These are phyloP conservation scores for Xylaria hypoxylon DNA, from an alignment of 2,329 filamentous ascomycete genomes.

Conservation along the genomic window DNA sequence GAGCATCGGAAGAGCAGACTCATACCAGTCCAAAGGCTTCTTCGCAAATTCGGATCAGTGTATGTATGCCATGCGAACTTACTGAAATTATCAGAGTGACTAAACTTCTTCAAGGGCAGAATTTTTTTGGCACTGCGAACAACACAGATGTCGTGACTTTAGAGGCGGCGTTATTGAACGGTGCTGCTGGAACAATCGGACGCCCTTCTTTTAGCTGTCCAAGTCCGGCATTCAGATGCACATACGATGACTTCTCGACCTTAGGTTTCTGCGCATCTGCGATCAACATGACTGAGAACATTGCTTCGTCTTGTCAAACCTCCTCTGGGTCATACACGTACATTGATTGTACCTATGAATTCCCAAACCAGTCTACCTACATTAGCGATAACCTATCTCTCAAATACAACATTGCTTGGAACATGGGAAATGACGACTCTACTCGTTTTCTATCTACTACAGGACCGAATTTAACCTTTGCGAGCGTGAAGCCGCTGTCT, in stretches of 20 bases:
- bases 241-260: constrained; percentile 14
- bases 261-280: constrained; percentile 4
- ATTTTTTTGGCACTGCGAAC: constrained; percentile 8
- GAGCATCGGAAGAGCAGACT: constrained; percentile 1
- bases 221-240: not conserved
- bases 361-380: too few relatives aligned
- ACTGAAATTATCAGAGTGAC: not conserved
- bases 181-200: not conserved
- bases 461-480: too few relatives aligned
- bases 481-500: too few relatives aligned
- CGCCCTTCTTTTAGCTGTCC: constrained; percentile 4
- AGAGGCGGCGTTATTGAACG: constrained; percentile 6
- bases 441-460: too few relatives aligned
- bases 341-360: too few relatives aligned
- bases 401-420: too few relatives aligned
- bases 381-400: too few relatives aligned
- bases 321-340: too few relatives aligned
- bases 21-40: constrained; percentile 1
- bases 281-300: not conserved
- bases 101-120: not conserved
- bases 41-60: not conserved
- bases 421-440: too few relatives aligned
- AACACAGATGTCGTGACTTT: not conserved
- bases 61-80: constrained; percentile 1
- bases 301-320: not conserved